phyloP scores from a whole-genome alignment of 208 protist species.

The Borovskyia barvae region DNA sequence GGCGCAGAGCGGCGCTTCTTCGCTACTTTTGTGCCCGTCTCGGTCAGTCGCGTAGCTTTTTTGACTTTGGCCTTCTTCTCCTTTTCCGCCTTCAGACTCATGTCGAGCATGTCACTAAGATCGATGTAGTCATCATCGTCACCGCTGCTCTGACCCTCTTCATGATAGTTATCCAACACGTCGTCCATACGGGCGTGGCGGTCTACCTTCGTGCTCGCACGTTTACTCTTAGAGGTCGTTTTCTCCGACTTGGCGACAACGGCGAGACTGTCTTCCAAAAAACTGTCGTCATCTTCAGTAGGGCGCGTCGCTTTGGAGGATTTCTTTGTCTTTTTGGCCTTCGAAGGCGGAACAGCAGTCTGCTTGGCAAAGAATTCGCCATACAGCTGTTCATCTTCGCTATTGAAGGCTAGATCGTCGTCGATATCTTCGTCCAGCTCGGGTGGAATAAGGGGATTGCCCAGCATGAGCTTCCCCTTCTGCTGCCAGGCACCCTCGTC shows the following conservation, averaged over 20 bases:
- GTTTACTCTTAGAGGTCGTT: neutral
- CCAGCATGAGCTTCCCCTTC: slow-evolving; percentile 65
- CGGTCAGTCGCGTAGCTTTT: slow-evolving; percentile 28
- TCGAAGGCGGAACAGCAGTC: slow-evolving; percentile 3
- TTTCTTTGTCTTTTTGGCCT: slow-evolving; percentile 31
- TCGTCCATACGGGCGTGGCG: slow-evolving; percentile 19
- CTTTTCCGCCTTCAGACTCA: slow-evolving; percentile 49
- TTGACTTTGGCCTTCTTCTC: slow-evolving; percentile 54
- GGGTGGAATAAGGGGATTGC: slow-evolving; percentile 80
- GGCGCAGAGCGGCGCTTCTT: slow-evolving; percentile 42
- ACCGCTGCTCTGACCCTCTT: slow-evolving; percentile 48
- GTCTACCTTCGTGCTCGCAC: neutral
- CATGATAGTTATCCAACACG: slow-evolving; percentile 57
- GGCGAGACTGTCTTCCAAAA: slow-evolving; percentile 39
- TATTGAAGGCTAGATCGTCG: slow-evolving; percentile 90
- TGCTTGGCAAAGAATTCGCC: slow-evolving; percentile 71
- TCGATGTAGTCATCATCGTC: slow-evolving; percentile 80
- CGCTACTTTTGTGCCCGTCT: slow-evolving; percentile 27
- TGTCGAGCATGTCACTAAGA: slow-evolving; percentile 84
- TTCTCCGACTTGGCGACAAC: slow-evolving; percentile 44
- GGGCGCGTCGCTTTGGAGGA: neutral
- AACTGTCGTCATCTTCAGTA: slow-evolving; percentile 48
- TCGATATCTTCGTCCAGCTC: slow-evolving; percentile 90
- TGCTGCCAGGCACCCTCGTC: slow-evolving; percentile 52
- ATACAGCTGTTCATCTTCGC: slow-evolving; percentile 87